These are phyloP conservation scores for Dendrothele bispora DNA, from an alignment of 768 basidiomycete species.

Conservation along the genomic window DNA sequence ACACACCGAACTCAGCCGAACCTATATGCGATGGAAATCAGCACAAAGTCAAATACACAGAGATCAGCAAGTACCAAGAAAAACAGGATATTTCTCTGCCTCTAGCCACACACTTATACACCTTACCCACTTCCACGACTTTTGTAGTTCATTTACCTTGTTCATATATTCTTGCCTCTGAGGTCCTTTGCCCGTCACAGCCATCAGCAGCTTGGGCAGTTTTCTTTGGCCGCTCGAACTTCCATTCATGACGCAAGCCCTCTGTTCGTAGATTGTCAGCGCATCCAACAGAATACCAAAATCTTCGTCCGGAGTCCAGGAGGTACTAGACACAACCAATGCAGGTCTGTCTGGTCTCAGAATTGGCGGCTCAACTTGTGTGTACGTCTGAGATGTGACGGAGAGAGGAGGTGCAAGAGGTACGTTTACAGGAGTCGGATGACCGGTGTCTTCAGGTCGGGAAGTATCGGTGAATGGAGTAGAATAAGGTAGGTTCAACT, in stretches of 20 bases:
- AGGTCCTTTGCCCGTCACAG: slow-evolving; percentile 92
- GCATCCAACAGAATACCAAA: slow-evolving; percentile 83
- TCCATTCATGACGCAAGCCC: slow-evolving; percentile 35
- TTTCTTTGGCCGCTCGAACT: slow-evolving; percentile 14
- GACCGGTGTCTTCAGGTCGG: slow-evolving; percentile 19
- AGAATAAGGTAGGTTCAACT: slow-evolving; percentile 51
- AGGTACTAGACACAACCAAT: slow-evolving; percentile 87
- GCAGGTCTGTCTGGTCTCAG: slow-evolving; percentile 77
- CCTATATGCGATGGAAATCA: slow-evolving; percentile 40
- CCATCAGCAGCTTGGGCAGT: slow-evolving; percentile 77
- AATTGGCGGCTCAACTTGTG: slow-evolving; percentile 39
- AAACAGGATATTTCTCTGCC: slow-evolving; percentile 82
- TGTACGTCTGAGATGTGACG: slow-evolving; percentile 28
- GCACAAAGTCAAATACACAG: background rate
- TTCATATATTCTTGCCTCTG: slow-evolving; percentile 72
- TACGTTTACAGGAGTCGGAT: slow-evolving; percentile 6
- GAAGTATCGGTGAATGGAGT: slow-evolving; percentile 59
- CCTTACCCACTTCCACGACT: slow-evolving; percentile 73
- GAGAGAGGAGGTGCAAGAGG: slow-evolving; percentile 23
- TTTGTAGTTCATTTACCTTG: slow-evolving; percentile 57
- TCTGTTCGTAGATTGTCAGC: slow-evolving; percentile 65
- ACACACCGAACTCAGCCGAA: slow-evolving; percentile 89
- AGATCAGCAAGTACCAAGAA: slow-evolving; percentile 55
- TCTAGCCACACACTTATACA: slow-evolving; percentile 88
- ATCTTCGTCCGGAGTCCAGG: slow-evolving; percentile 98